Evolutionary conservation across 108 stramenopile species (phyloP).

Genomic region (Heterococcus sp.): DNA sequence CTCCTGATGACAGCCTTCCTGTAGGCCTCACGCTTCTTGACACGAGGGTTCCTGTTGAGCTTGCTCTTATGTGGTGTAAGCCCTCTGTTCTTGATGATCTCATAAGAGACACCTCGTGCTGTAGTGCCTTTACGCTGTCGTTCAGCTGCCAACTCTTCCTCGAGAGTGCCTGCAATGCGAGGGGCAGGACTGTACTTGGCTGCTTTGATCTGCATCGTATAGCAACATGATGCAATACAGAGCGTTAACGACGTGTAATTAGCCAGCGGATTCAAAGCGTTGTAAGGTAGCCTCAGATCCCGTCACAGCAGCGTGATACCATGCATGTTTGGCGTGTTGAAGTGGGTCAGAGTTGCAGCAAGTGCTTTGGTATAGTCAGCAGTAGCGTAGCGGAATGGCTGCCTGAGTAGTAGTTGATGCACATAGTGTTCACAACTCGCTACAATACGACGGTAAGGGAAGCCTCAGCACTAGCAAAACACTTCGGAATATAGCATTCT

Average conservation of each 20-base stretch:
- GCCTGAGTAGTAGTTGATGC: no score
- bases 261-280: not conserved
- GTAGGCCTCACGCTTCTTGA: constrained; percentile 93
- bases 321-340: not conserved
- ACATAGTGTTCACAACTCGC: no score
- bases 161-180: constrained; percentile 36
- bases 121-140: constrained; percentile 15
- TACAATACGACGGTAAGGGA: no score
- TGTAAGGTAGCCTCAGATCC: not conserved
- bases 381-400: no score
- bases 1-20: constrained; percentile 83
- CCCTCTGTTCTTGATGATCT: constrained; percentile 88
- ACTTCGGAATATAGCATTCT: no score
- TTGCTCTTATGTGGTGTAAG: constrained; percentile 93
- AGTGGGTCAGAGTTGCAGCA: not conserved
- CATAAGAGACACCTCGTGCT: constrained; percentile 70
- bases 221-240: not conserved
- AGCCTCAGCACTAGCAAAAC: no score
- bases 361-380: not conserved
- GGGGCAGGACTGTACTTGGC: constrained; percentile 45
- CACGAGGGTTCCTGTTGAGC: constrained; percentile 91
- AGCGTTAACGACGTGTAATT: no score
- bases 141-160: constrained; percentile 37
- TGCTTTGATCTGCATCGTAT: constrained; percentile 12
- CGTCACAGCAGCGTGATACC: no score